Conservation (phyloP, 192 early-diverging fungal species). For the Gamsiella multidivaricata region DNA sequence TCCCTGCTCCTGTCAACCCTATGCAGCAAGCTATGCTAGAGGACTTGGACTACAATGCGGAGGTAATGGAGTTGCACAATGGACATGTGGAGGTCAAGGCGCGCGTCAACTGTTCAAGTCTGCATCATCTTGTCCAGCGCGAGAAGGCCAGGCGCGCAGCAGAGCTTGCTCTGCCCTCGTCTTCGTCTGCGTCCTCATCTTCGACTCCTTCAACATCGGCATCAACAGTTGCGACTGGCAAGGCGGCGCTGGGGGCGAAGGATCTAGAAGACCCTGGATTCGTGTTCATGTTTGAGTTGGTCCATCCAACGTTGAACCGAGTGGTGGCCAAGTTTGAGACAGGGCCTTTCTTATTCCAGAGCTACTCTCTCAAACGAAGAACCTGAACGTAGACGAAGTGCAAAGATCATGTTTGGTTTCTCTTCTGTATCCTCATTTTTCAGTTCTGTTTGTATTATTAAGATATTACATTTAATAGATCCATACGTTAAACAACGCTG, state of each 20-base stretch:
- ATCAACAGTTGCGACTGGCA: not conserved
- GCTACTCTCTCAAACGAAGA: constrained; percentile 16
- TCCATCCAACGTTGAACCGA: constrained; percentile 28
- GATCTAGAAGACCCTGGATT: constrained; percentile 44
- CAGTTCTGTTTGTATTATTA: not conserved
- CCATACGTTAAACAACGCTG: too few species aligned
- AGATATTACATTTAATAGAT: too few species aligned
- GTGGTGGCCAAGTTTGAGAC: constrained; percentile 19
- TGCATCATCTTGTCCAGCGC: constrained; percentile 37
- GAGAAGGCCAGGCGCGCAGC: constrained; percentile 19
- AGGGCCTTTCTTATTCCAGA: constrained; percentile 27
- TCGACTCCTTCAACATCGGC: too few species aligned
- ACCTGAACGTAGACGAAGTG: too few species aligned
- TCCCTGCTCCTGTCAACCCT: not conserved
- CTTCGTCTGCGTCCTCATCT: too few species aligned
- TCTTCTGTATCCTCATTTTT: not conserved
- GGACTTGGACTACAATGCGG: not conserved
- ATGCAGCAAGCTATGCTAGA: not conserved
- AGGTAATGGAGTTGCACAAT: constrained; percentile 25
- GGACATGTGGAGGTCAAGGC: constrained; percentile 18
- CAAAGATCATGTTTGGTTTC: too few species aligned
- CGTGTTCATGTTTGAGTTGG: constrained; percentile 35
- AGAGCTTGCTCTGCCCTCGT: too few species aligned
- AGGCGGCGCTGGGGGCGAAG: not conserved
- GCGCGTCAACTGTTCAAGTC: constrained; percentile 37